Evolutionary conservation across 148 eudicot genomes (phyloP), one percentile per base, ranked within the genome.

Genomic region (Pouteria glomerata): DNA sequence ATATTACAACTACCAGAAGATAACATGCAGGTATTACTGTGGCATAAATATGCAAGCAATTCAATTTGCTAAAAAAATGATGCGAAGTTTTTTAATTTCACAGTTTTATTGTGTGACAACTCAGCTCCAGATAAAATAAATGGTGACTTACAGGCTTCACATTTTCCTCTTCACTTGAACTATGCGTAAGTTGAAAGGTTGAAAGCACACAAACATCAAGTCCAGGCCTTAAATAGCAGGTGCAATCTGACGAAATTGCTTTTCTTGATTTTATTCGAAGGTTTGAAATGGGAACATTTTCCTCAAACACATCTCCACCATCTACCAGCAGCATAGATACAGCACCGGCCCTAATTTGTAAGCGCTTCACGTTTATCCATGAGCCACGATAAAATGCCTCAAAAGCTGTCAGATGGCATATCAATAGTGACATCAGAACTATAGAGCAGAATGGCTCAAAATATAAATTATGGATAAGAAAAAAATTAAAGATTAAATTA

Each of bases 171-270:
- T 88, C 81, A 13, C 74, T 74, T 33, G 89, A 80, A 58, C 82
- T 70, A n/a, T 80, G 84, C 18, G 77, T 23, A 11, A 57, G 48
- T 58, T 70, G 82, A 72, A 84, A 41, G 11, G 69, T 69, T 1
- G 89, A 78, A 27, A 85, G 76, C 51, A 90, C 92, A 68, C 85
- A 90, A 67, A 96, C 78, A 69, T 96, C 97, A 64, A 89, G 69
- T 58, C 99, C 96, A 16, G 89, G 92, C 80, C 99, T 84, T 19
- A 96, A 73, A 73, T 88, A 79, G 72, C 92, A 92, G 52, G 80
- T 84, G 78, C 99, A 96, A 69, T 96, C 99, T 0, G 78, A 71
- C 62, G 67, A 66, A 57, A 74, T 82, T 35, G 97, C 97, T 73
- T 84, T 83, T 79, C 97, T 83, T 24, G 99, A 89, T 78, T 83